phyloP scores from a whole-genome alignment of 768 basidiomycete species.

The Chalciporus sphaerocephalus region DNA sequence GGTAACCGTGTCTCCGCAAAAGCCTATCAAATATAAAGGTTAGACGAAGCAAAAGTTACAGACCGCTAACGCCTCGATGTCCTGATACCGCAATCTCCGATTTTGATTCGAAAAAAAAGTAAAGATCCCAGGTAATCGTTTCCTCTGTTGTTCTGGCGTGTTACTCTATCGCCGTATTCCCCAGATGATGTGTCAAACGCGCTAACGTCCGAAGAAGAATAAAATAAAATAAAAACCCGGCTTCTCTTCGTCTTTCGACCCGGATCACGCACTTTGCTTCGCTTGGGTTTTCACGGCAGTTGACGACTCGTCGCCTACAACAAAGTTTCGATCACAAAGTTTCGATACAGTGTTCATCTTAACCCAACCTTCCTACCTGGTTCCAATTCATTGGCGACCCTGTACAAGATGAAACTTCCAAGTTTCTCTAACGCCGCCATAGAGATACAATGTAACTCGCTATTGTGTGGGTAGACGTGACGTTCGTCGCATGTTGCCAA shows the following conservation, averaged over 20 bases:
- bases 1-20: constrained; percentile 28
- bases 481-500: constrained; percentile 17
- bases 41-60: constrained; percentile 16
- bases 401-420: constrained; percentile 15
- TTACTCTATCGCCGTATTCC: constrained; percentile 5
- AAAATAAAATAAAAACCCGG: constrained; percentile 2
- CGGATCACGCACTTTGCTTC: constrained; percentile 8
- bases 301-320: background rate
- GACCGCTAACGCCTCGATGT: constrained; percentile 27
- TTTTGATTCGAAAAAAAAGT: constrained; percentile 13
- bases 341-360: constrained; percentile 13
- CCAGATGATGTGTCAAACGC: constrained; percentile 14
- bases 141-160: constrained; percentile 7
- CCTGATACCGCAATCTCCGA: constrained; percentile 35
- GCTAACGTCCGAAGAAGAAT: background rate
- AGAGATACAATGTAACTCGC: constrained; percentile 12
- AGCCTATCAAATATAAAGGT: constrained; percentile 35
- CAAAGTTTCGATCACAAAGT: constrained; percentile 3
- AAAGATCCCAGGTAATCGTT: constrained; percentile 15
- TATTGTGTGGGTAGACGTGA: constrained; percentile 3
- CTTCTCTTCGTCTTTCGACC: constrained; percentile 3
- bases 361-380: constrained; percentile 9
- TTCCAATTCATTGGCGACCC: constrained; percentile 21
- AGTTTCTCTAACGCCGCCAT: constrained; percentile 27
- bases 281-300: constrained; percentile 1